These are phyloP conservation scores for Russula lepida DNA, from an alignment of 768 basidiomycete species.

Conservation along the genomic window DNA sequence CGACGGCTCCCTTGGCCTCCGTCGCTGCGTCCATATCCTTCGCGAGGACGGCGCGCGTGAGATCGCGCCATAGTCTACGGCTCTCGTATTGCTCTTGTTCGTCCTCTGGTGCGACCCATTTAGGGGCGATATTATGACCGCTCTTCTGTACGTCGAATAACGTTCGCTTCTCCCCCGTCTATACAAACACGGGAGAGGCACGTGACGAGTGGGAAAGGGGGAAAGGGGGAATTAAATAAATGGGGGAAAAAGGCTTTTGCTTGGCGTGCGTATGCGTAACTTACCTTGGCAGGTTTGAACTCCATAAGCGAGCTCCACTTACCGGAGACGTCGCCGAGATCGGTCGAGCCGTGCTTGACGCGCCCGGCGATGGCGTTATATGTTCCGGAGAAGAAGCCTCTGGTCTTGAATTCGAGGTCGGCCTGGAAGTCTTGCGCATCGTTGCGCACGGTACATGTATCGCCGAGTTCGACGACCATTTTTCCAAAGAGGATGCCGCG, in stretches of 20 bases:
- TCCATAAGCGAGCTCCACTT: slow-evolving; percentile 91
- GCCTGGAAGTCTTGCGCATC: slow-evolving; percentile 63
- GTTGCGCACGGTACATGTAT: slow-evolving; percentile 78
- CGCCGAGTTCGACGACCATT: slow-evolving; percentile 95
- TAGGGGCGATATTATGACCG: slow-evolving; percentile 64
- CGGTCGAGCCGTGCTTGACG: slow-evolving; percentile 52
- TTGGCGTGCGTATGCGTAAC: too few species aligned
- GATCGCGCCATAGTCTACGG: slow-evolving; percentile 64
- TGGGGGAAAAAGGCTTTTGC: too few species aligned
- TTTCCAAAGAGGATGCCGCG: slow-evolving; percentile 82
- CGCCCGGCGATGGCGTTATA: slow-evolving; percentile 87
- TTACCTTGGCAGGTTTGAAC: slow-evolving; percentile 60
- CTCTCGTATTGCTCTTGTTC: slow-evolving; percentile 87
- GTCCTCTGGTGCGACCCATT: slow-evolving; percentile 75
- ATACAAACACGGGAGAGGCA: background rate
- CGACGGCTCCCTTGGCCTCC: slow-evolving; percentile 78
- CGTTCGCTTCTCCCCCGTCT: slow-evolving; percentile 63
- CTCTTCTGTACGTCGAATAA: slow-evolving; percentile 81
- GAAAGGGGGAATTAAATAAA: too few species aligned
- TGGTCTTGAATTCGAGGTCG: slow-evolving; percentile 96
- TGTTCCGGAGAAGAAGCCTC: slow-evolving; percentile 96
- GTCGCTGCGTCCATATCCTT: slow-evolving; percentile 96
- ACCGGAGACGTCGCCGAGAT: slow-evolving; percentile 81
- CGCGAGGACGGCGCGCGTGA: slow-evolving; percentile 76
- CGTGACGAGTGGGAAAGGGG: too few species aligned